These are phyloP conservation scores for Phialemonium atrogriseum DNA, from an alignment of 2,329 filamentous ascomycete species.

Conservation along the genomic window DNA sequence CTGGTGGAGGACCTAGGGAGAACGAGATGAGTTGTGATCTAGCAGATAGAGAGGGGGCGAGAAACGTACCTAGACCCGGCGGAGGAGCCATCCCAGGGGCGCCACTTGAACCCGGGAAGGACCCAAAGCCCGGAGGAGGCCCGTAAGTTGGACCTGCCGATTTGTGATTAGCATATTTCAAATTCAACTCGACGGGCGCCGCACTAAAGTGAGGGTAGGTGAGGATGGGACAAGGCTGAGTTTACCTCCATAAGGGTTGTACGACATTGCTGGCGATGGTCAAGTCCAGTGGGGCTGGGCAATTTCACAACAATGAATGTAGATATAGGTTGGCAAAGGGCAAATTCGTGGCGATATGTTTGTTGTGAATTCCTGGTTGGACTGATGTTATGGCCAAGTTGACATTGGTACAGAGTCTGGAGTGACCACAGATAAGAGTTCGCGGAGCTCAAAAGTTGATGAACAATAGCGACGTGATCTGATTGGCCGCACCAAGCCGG, in stretches of 20 bases:
- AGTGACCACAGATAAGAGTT: too few species aligned
- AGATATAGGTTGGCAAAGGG: too few species aligned
- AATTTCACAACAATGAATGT: too few species aligned
- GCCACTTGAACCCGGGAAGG: constrained; percentile 52
- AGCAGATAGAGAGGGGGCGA: constrained; percentile 8
- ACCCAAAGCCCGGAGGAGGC: constrained; percentile 63
- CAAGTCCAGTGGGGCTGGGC: too few species aligned
- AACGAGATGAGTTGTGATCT: neutral
- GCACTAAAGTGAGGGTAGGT: neutral
- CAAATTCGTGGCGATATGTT: too few species aligned
- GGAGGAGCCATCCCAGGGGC: constrained; percentile 67
- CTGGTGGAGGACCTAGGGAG: constrained; percentile 61
- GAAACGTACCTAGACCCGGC: constrained; percentile 68
- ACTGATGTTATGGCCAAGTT: too few species aligned
- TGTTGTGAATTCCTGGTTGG: too few species aligned
- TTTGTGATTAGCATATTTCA: neutral
- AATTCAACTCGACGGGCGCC: neutral
- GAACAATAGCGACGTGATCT: too few species aligned
- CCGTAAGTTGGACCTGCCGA: constrained; percentile 55
- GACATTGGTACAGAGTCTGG: too few species aligned
- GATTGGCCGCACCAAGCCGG: too few species aligned
- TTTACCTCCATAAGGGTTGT: constrained; percentile 53
- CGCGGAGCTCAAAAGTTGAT: too few species aligned
- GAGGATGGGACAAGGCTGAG: constrained; percentile 6
- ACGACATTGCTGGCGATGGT: constrained; percentile 42